Evolutionary conservation across 805 yeast species (phyloP).

Genomic region (Diddensiella transvaalensis): DNA sequence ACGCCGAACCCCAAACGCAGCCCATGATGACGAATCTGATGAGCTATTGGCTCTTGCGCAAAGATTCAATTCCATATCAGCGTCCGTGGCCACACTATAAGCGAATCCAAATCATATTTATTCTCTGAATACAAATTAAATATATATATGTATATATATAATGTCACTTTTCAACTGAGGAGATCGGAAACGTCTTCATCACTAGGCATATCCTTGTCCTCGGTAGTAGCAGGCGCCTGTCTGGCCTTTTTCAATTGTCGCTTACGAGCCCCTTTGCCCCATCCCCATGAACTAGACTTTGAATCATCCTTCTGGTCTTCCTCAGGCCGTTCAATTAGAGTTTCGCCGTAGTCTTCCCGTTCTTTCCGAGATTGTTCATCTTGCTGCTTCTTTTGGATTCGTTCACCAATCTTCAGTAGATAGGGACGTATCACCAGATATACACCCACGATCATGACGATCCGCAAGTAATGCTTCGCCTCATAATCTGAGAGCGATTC

Average conservation of each 20-base stretch:
- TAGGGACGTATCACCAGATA: constrained; percentile 32
- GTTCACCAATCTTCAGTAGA: constrained; percentile 27
- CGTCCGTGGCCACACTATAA: neutral
- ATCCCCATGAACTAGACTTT: constrained; percentile 7
- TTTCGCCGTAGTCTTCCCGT: constrained; percentile 24
- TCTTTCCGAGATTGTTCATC: constrained; percentile 28
- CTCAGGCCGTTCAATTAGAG: constrained; percentile 11
- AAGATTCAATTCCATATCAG: neutral
- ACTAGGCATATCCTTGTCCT: constrained; percentile 28
- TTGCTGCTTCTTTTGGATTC: constrained; percentile 24
- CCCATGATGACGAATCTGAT: neutral
- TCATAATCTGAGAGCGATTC: constrained; percentile 26
- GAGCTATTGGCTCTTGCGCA: neutral
- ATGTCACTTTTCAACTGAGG: constrained; percentile 12
- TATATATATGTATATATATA: constrained; percentile 5
- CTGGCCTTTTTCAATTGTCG: constrained; percentile 3
- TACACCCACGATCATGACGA: constrained; percentile 28
- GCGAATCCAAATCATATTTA: too few species aligned
- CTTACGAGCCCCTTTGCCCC: constrained; percentile 10
- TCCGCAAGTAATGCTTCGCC: constrained; percentile 31
- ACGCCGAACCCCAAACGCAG: neutral
- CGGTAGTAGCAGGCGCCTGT: constrained; percentile 10
- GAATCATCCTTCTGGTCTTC: constrained; percentile 11
- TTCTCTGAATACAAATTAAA: neutral
- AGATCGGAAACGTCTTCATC: constrained; percentile 36